phyloP scores from a whole-genome alignment of 352 stramenopile genomes.

The Thalassiosira mediterranea region DNA sequence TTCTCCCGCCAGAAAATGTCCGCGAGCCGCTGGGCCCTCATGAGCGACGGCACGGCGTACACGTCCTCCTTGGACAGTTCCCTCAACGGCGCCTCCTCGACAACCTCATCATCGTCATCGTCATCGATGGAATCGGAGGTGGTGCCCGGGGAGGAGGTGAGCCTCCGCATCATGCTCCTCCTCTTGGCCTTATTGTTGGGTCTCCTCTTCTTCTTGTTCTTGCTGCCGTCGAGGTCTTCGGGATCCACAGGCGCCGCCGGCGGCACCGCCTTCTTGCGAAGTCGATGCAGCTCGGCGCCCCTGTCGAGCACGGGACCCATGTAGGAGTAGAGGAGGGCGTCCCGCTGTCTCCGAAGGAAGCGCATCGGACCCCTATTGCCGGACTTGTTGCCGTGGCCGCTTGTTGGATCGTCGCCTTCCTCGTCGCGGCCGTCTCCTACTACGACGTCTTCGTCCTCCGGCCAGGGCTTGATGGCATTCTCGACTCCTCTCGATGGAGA shows the following conservation, averaged over 20 bases:
- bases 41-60: conserved; percentile 27
- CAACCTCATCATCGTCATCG: conserved; percentile 5
- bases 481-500: no score
- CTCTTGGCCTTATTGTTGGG: not conserved
- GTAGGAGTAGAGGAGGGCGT: conserved; percentile 50
- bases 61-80: conserved; percentile 36
- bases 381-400: no score
- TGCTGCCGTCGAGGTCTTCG: not conserved
- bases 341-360: no score
- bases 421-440: no score
- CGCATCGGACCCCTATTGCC: no score
- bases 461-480: no score
- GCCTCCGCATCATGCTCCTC: not conserved
- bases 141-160: not conserved
- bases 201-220: not conserved
- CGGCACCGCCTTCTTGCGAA: not conserved
- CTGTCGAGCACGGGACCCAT: conserved; percentile 29
- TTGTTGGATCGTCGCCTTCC: no score
- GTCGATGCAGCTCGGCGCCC: conserved; percentile 28
- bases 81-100: not conserved
- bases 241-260: not conserved
- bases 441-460: no score
- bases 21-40: conserved; percentile 27
- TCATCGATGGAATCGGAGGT: no score
- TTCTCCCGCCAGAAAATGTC: conserved; percentile 17